Conservation (phyloP, 495 filamentous ascomycete genomes). For the Penicillium paradoxum region DNA sequence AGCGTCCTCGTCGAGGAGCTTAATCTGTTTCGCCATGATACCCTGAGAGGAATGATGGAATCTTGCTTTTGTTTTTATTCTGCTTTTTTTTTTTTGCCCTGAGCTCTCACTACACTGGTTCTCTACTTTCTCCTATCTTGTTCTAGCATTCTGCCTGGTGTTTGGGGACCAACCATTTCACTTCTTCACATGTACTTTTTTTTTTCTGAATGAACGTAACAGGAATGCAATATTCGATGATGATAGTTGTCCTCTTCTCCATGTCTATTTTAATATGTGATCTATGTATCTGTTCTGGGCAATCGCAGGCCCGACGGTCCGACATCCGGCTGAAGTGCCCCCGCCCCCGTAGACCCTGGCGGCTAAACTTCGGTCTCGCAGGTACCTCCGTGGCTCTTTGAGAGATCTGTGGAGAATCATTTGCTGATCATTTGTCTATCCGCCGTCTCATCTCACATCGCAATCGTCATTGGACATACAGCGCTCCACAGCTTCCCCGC, state of each 20-base stretch:
- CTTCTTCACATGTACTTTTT: slow-evolving; percentile 10
- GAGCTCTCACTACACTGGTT: slow-evolving; percentile 7
- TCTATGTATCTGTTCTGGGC: no score
- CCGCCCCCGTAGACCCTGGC: not conserved
- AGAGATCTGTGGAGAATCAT: not conserved
- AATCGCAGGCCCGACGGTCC: slow-evolving; percentile 17
- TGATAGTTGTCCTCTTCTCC: not conserved
- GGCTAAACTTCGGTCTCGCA: slow-evolving; percentile 23
- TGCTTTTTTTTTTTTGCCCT: slow-evolving; percentile 5
- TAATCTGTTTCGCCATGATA: slow-evolving; percentile 14
- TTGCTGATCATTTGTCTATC: not conserved
- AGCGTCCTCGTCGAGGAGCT: slow-evolving; percentile 41
- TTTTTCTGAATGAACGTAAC: slow-evolving; percentile 7
- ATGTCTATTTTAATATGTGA: no score
- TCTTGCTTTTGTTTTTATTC: not conserved
- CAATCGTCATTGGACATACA: not conserved
- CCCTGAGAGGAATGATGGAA: not conserved
- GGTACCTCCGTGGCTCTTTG: slow-evolving; percentile 18
- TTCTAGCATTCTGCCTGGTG: slow-evolving; percentile 17
- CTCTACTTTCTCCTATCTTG: slow-evolving; percentile 9
- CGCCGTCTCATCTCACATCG: not conserved
- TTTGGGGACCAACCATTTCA: slow-evolving; percentile 17
- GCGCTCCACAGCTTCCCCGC: not conserved
- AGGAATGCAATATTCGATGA: slow-evolving; percentile 2
- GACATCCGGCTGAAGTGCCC: slow-evolving; percentile 10